Evolutionary conservation across 805 yeast species (phyloP), one percentile per base, ranked within the genome.

Genomic region (Yamadazyma nakazawae): DNA sequence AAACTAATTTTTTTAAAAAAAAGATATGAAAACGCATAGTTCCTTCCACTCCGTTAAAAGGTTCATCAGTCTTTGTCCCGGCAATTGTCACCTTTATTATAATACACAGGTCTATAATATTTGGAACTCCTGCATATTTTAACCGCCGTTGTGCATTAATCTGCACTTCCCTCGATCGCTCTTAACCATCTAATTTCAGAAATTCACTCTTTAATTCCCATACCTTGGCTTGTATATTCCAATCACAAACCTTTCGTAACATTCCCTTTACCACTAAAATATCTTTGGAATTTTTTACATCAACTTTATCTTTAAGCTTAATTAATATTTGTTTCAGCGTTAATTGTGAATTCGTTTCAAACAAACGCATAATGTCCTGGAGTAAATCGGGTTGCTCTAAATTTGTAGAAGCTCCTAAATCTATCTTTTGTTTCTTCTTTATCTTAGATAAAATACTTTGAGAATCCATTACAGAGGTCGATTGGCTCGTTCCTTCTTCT

Each of bases 181-280:
- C 19, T 26, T 25, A 37, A 19, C 40, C 41, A 26, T 26, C 34
- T 16, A 16, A 16, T 17, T 38, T 38, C 34, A 25, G 36, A 40
- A 41, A 45, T 6, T 81, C 89, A 1, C 71, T 72, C 52, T 82
- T 80, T 30, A 88, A 65, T 0, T 58, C 60, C 96, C 96, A 88
- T 0, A 84, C 85, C 45, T 77, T 76, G 34, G 62, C 65, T 1
- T 47, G 55, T n/a, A 67, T 63, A 52, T 83, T 80, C 90, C 96
- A 90, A 1, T 57, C 63, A 2, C 94, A 86, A 17, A 88, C 78
- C 35, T 80, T 75, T 40, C 79, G 77, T 43, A 90, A 62, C 76
- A 90, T 75, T 0, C 88, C 82, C 36, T 96, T 68, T 3, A 87
- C 71, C 45, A 78, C 68, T 5, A 82, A 69, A 26, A 86, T 78